These are phyloP conservation scores for Debaryomycetaceae sp. DNA, from an alignment of 1,139 yeast genomes.

Conservation along the genomic window DNA sequence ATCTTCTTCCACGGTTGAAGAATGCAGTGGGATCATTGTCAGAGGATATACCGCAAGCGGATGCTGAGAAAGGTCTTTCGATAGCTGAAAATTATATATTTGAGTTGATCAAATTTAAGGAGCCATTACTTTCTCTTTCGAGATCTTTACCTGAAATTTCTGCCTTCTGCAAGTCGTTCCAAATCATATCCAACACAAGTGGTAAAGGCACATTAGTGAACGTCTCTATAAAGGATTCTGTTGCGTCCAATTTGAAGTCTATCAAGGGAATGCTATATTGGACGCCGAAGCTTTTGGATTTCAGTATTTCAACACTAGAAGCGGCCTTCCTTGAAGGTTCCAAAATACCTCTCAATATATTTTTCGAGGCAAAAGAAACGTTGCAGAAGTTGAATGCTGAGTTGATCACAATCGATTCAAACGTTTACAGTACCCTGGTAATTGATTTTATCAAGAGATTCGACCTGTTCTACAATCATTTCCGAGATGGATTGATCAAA, in stretches of 20 bases:
- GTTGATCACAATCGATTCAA: slow-evolving; percentile 8
- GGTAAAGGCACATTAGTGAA: slow-evolving; percentile 13
- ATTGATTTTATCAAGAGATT: slow-evolving; percentile 4
- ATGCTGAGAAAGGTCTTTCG: slow-evolving; percentile 74
- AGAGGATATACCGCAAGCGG: slow-evolving; percentile 74
- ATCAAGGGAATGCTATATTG: slow-evolving; percentile 24
- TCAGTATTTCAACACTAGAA: slow-evolving; percentile 34
- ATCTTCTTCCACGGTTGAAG: slow-evolving; percentile 75
- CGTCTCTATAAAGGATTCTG: slow-evolving; percentile 17
- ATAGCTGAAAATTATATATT: slow-evolving; percentile 72
- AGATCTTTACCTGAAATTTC: not conserved
- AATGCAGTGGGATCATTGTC: slow-evolving; percentile 57
- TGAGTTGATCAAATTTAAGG: slow-evolving; percentile 42
- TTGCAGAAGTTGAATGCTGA: slow-evolving; percentile 11
- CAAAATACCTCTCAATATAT: slow-evolving; percentile 10
- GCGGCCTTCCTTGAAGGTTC: slow-evolving; percentile 14
- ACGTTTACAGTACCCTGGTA: slow-evolving; percentile 13
- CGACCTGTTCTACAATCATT: slow-evolving; percentile 10
- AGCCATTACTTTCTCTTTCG: slow-evolving; percentile 27
- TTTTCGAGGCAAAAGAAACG: slow-evolving; percentile 18
- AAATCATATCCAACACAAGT: not conserved
- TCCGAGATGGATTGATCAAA: slow-evolving; percentile 14
- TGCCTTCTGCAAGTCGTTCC: slow-evolving; percentile 10
- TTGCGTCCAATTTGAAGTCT: slow-evolving; percentile 14
- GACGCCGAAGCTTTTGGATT: slow-evolving; percentile 51